Evolutionary conservation across 768 basidiomycete species (phyloP).

Genomic region (Hericium coralloides): DNA sequence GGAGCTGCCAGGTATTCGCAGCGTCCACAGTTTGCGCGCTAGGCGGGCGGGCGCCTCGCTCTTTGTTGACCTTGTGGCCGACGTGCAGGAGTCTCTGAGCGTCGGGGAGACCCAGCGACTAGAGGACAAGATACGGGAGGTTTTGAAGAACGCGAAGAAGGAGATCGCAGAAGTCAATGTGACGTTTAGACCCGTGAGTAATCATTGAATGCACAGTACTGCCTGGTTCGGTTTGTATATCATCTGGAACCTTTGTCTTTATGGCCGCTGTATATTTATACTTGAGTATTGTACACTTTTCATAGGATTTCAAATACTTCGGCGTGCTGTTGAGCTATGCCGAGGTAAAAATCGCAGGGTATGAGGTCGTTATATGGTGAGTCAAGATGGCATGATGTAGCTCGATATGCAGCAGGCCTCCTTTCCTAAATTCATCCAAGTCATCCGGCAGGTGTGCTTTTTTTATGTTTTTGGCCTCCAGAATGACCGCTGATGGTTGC

Average conservation of each 20-base stretch:
- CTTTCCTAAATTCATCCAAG: too few species aligned
- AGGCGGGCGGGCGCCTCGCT: slow-evolving; percentile 74
- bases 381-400: too few species aligned
- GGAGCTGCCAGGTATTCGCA: slow-evolving; percentile 19
- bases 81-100: slow-evolving; percentile 51
- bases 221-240: background rate
- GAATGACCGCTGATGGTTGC: too few species aligned
- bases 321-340: too few species aligned
- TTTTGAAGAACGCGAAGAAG: slow-evolving; percentile 46
- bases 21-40: slow-evolving; percentile 53
- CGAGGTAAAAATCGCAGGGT: too few species aligned
- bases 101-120: slow-evolving; percentile 49
- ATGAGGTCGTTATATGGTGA: too few species aligned
- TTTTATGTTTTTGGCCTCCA: too few species aligned
- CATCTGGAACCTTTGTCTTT: background rate
- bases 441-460: too few species aligned
- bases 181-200: slow-evolving; percentile 24
- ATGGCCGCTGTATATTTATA: background rate
- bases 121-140: slow-evolving; percentile 49
- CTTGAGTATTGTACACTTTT: background rate
- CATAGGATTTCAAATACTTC: too few species aligned
- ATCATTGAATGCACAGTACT: background rate
- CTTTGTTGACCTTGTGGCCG: slow-evolving; percentile 73
- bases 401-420: too few species aligned
- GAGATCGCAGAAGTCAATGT: slow-evolving; percentile 70